Evolutionary conservation across 1,284 basidiomycete genomes (phyloP), one percentile per base, ranked within the genome.

Genomic region (Sporisorium iseilematis-ciliati): DNA sequence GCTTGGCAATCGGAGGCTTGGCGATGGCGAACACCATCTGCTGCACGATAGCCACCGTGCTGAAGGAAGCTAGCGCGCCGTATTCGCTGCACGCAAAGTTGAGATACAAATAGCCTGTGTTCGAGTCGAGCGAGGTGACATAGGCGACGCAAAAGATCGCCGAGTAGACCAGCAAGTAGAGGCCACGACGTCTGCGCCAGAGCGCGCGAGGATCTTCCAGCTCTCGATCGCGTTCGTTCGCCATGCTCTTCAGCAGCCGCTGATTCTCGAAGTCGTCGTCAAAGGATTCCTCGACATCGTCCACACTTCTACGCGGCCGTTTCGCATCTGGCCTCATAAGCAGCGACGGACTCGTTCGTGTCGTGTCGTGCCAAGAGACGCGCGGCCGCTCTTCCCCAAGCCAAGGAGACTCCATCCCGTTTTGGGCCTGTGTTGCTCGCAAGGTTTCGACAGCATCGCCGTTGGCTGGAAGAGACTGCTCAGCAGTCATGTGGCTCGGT

Each of bases 1-100:
- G 85, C 85, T 93, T 93, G 3, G 92, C 92, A 77, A 92, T 90
- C 49, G 92, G 88, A 25, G 92, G 92, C 86, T 93, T 93, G 40
- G 91, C 89, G 49, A 90, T 88, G 23, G 90, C 90, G 65, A 90
- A 87, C 62, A 88, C 70, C 64, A 84, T 78, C 66, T 84, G 81
- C 78, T 84, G 83, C 21, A 80, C 79, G 48, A 84, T 84, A 7
- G 79, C 73, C 3, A 84, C 78, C 14, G 83, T 84, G 65, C 79
- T 87, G 81, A 88, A 87, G 1, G 87, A 84, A 25, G 78, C 80
- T 12, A 82, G 73, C n/a, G 81, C 75, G n/a, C 77, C 79, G 48
- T 80, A 85, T 58, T 83, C 81, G 60, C 75, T 79, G 76, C 82
- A 80, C 7, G 80, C 83, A 75, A 77, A 80, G 65, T 83, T 84